phyloP scores from a whole-genome alignment of 768 basidiomycete genomes.

The Leccinum pellstonianum region DNA sequence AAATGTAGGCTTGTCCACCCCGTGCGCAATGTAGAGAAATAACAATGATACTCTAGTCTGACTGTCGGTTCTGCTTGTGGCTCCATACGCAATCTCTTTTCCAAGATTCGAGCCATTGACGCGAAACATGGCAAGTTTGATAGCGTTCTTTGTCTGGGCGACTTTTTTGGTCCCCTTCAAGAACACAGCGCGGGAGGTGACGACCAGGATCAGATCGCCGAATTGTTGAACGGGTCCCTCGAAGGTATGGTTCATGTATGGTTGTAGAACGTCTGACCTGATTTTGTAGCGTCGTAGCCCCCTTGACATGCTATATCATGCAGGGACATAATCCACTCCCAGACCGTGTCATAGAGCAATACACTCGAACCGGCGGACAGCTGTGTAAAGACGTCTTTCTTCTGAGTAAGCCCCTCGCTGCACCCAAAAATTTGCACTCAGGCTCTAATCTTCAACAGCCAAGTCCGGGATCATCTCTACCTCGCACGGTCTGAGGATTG shows the following conservation, averaged over 20 bases:
- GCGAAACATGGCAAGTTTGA: constrained; percentile 93
- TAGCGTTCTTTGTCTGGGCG: constrained; percentile 75
- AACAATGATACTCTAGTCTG: constrained; percentile 41
- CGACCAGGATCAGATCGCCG: constrained; percentile 50
- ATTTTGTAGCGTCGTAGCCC: constrained; percentile 49
- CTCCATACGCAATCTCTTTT: constrained; percentile 68
- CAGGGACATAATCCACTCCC: constrained; percentile 81
- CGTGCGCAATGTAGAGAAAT: background rate
- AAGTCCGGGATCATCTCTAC: constrained; percentile 83
- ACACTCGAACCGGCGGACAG: constrained; percentile 74
- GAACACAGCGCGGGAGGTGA: constrained; percentile 28
- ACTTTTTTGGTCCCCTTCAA: constrained; percentile 73
- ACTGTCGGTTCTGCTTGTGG: constrained; percentile 82
- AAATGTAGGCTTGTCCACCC: constrained; percentile 29
- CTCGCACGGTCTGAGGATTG: constrained; percentile 77
- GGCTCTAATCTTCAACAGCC: constrained; percentile 41
- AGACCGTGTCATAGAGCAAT: constrained; percentile 66
- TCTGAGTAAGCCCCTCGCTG: constrained; percentile 57
- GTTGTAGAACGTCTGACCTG: constrained; percentile 1
- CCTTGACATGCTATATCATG: constrained; percentile 91
- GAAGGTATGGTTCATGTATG: constrained; percentile 47
- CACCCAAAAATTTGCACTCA: background rate
- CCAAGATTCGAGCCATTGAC: constrained; percentile 82
- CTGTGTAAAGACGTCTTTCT: constrained; percentile 81
- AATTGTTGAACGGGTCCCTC: constrained; percentile 65